A percentile compares a stretch with the other conserved stretches of the same genome.
phyloP scores from a whole-genome alignment of 345 rosid genomes.

The Chamaenerion angustifolium region DNA sequence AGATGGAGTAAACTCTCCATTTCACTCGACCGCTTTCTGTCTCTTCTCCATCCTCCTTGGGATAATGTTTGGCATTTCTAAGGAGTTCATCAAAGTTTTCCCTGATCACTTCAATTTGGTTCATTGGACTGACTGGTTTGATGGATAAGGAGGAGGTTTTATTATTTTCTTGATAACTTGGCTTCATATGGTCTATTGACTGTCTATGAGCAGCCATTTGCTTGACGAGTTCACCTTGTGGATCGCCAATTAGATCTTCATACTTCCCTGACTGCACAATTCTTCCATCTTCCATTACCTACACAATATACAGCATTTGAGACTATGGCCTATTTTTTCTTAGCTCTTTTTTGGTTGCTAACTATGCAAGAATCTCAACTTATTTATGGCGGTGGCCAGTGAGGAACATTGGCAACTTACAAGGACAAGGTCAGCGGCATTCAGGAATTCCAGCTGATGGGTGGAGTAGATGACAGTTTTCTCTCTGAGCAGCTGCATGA shows the following conservation, averaged over 20 bases:
- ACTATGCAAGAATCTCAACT: too few relatives aligned
- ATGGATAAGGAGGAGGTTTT: background rate
- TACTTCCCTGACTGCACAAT: constrained; percentile 53
- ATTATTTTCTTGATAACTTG: constrained; percentile 10
- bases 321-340: background rate
- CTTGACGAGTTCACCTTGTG: constrained; percentile 46
- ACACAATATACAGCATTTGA: background rate
- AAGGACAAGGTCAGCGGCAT: constrained; percentile 50
- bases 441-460: constrained; percentile 51
- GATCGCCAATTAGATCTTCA: constrained; percentile 35
- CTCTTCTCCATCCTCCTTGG: constrained; percentile 43
- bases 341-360: background rate
- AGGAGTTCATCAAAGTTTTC: constrained; percentile 15
- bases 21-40: constrained; percentile 42
- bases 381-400: background rate
- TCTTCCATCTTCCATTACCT: constrained; percentile 55
- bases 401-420: constrained; percentile 21
- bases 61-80: constrained; percentile 8
- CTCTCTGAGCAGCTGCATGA: constrained; percentile 28
- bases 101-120: constrained; percentile 30
- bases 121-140: constrained; percentile 7
- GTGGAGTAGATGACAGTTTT: constrained; percentile 56
- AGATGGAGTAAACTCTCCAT: constrained; percentile 51
- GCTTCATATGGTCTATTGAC: constrained; percentile 43
- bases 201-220: constrained; percentile 56